These are phyloP conservation scores for Plasmopara muralis DNA, from an alignment of 352 stramenopile species.

Conservation along the genomic window DNA sequence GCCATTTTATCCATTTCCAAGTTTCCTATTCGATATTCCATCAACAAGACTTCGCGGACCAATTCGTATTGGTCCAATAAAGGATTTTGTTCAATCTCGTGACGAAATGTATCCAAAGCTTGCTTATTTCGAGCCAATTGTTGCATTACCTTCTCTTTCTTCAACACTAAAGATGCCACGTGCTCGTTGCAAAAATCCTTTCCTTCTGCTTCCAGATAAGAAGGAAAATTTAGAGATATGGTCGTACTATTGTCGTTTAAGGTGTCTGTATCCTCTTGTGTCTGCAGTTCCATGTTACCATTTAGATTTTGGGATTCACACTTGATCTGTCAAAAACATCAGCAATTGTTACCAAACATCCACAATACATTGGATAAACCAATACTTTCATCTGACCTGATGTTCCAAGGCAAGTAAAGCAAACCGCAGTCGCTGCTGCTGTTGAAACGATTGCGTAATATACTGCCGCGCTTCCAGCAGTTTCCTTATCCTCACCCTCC, in stretches of 20 bases:
- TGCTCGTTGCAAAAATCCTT: conserved; percentile 4
- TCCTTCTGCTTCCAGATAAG: not conserved
- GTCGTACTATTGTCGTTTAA: not conserved
- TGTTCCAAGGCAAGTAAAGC: conserved; percentile 76
- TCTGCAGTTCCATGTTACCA: conserved; percentile 1
- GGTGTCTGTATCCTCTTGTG: conserved; percentile 1
- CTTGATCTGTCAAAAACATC: too few species aligned
- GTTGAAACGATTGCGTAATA: conserved; percentile 82
- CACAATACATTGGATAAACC: not conserved
- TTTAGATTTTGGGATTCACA: too few species aligned
- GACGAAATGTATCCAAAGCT: conserved; percentile 57
- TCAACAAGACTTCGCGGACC: conserved; percentile 57
- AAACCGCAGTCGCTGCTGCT: conserved; percentile 73
- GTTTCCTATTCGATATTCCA: conserved; percentile 85
- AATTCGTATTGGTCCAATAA: conserved; percentile 39
- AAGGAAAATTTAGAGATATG: not conserved
- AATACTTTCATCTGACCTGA: conserved; percentile 27
- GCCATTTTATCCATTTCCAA: conserved; percentile 90
- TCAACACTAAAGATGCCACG: conserved; percentile 7
- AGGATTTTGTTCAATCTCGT: conserved; percentile 38
- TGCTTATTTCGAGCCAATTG: conserved; percentile 28
- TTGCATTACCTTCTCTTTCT: conserved; percentile 18
- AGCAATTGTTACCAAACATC: too few species aligned
- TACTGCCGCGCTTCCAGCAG: conserved; percentile 49
- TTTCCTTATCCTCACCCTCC: conserved; percentile 18